Conservation (phyloP, 1,284 basidiomycete genomes). For the Puccinia coronata region DNA sequence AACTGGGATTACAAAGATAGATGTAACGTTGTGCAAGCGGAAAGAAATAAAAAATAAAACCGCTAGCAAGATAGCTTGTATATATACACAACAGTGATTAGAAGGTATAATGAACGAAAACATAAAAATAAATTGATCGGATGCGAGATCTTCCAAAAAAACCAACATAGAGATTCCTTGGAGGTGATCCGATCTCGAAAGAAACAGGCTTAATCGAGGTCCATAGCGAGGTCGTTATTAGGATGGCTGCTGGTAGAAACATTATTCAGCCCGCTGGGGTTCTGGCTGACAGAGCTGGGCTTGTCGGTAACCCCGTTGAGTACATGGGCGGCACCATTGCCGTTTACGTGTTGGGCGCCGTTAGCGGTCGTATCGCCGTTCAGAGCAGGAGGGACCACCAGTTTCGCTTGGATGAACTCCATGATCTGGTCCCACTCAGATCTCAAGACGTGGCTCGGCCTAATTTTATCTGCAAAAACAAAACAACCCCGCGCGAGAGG, state of each 20-base stretch:
- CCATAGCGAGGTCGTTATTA: not conserved
- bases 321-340: not conserved
- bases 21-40: no score
- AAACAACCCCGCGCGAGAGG: not conserved
- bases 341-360: not conserved
- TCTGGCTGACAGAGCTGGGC: conserved; percentile 2
- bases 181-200: no score
- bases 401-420: conserved; percentile 1
- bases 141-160: no score
- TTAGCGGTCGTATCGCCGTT: not conserved
- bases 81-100: no score
- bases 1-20: no score
- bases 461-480: conserved; percentile 4
- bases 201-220: not conserved
- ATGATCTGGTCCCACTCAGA: conserved; percentile 16
- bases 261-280: not conserved
- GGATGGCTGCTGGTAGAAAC: not conserved
- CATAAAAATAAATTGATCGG: no score
- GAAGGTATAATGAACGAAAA: no score
- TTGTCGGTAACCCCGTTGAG: not conserved
- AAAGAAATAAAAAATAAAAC: no score
- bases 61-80: no score
- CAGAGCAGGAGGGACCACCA: not conserved
- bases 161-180: no score
- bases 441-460: conserved; percentile 14